Evolutionary conservation across 2,329 filamentous ascomycete genomes (phyloP).

Genomic region (Pseudocercospora musae): DNA sequence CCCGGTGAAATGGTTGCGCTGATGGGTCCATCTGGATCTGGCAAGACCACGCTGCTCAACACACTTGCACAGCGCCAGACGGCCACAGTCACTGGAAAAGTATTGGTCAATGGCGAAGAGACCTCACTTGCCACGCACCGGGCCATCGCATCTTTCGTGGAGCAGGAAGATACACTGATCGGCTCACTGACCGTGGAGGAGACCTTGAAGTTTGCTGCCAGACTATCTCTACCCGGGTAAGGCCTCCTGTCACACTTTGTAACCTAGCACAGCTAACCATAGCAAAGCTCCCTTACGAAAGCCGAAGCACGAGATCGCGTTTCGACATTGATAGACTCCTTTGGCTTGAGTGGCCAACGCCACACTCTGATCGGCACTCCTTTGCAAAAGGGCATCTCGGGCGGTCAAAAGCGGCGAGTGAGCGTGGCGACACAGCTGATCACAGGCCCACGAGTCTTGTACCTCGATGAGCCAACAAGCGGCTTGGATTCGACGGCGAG

Average conservation of each 20-base stretch:
- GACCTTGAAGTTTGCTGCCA: conserved; percentile 71
- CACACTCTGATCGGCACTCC: conserved; percentile 73
- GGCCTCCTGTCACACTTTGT: conserved; percentile 44
- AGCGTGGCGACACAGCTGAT: conserved; percentile 76
- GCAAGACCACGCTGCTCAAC: conserved; percentile 81
- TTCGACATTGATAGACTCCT: conserved; percentile 61
- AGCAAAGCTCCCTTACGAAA: conserved; percentile 53
- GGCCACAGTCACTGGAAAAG: conserved; percentile 48
- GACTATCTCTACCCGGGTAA: conserved; percentile 50
- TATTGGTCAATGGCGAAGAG: conserved; percentile 59
- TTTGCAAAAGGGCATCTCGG: conserved; percentile 74
- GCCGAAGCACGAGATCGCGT: conserved; percentile 59
- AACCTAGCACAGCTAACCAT: conserved; percentile 1
- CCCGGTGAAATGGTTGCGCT: conserved; percentile 70
- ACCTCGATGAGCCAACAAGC: conserved; percentile 77
- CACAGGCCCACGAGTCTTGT: conserved; percentile 72
- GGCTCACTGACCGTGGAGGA: conserved; percentile 74
- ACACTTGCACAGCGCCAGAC: conserved; percentile 62
- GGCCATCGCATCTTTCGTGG: conserved; percentile 68
- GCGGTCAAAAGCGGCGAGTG: conserved; percentile 75
- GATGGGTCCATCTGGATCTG: conserved; percentile 68
- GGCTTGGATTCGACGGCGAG: conserved; percentile 74
- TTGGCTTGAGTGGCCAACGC: conserved; percentile 66
- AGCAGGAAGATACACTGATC: conserved; percentile 80
- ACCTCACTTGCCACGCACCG: conserved; percentile 35